A percentile compares a stretch with the other conserved stretches of the same genome.
Evolutionary conservation across 257 asterid species (phyloP).

Genomic region (Scutellaria galericulata): DNA sequence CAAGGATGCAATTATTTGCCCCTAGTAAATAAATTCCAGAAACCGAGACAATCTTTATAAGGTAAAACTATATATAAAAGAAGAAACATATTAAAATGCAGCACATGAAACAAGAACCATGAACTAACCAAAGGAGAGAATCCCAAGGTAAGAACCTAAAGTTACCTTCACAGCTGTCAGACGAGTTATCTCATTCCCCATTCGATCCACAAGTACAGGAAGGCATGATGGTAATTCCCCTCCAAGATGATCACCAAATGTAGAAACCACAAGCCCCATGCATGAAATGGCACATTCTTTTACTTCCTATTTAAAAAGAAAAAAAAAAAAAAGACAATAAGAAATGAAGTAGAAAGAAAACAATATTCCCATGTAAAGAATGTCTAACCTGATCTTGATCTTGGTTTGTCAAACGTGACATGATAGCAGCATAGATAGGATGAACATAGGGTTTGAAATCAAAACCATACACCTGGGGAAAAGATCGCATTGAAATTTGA

Average conservation of each 20-base stretch:
- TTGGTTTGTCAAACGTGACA: constrained; percentile 97
- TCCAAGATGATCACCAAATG: constrained; percentile 92
- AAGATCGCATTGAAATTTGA: constrained; percentile 35
- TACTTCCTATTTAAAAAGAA: constrained; percentile 68
- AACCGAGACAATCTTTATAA: constrained; percentile 18
- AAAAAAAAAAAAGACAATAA: constrained; percentile 33
- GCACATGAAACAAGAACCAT: constrained; percentile 23
- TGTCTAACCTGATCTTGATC: constrained; percentile 95
- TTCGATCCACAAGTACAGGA: constrained; percentile 98
- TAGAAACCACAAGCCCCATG: constrained; percentile 96
- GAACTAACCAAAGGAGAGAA: constrained; percentile 28
- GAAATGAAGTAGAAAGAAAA: constrained; percentile 31
- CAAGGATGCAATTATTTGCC: constrained; percentile 7
- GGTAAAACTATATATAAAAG: constrained; percentile 22
- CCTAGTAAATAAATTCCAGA: constrained; percentile 7
- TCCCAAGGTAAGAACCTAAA: constrained; percentile 22
- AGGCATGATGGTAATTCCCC: constrained; percentile 83
- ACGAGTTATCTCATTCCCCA: constrained; percentile 99
- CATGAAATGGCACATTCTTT: constrained; percentile 99
- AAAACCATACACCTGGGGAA: constrained; percentile 64
- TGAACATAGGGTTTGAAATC: constrained; percentile 91
- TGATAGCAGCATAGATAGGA: constrained; percentile 87
- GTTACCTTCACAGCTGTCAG: constrained; percentile 97
- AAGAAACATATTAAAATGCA: constrained; percentile 14
- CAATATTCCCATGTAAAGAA: constrained; percentile 22